These are phyloP conservation scores for Fonsecaea pedrosoi DNA, from an alignment of 2,329 filamentous ascomycete species.

Conservation along the genomic window DNA sequence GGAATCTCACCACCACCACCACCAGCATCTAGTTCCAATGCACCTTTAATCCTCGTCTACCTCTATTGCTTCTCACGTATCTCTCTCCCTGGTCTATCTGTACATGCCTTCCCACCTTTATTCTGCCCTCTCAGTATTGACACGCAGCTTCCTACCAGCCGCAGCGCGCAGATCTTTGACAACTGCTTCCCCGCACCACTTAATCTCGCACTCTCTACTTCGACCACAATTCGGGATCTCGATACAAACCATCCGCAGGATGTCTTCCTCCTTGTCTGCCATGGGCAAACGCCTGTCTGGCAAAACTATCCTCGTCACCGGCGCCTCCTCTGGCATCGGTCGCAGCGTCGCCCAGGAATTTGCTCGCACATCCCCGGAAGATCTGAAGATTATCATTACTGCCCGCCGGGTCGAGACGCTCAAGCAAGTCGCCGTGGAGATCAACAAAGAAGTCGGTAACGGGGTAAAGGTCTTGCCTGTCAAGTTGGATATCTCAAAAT, in stretches of 20 bases:
- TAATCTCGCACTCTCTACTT: slow-evolving; percentile 1
- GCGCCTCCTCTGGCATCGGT: slow-evolving; percentile 92
- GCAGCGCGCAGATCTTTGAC: not conserved
- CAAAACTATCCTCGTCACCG: slow-evolving; percentile 92
- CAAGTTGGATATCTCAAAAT: slow-evolving; percentile 84
- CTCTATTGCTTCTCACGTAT: not conserved
- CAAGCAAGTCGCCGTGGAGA: slow-evolving; percentile 76
- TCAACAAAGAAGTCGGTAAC: slow-evolving; percentile 74
- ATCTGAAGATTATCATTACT: slow-evolving; percentile 83
- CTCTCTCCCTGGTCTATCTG: not conserved
- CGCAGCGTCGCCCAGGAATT: slow-evolving; percentile 80
- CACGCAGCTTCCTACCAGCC: slow-evolving; percentile 14
- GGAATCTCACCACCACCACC: not conserved
- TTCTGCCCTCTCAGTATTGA: not conserved
- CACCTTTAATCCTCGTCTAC: not conserved
- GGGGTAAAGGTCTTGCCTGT: slow-evolving; percentile 83
- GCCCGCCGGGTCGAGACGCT: slow-evolving; percentile 84
- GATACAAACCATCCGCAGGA: slow-evolving; percentile 50
- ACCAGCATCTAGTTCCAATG: not conserved
- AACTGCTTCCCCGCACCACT: slow-evolving; percentile 18
- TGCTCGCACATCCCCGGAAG: slow-evolving; percentile 78
- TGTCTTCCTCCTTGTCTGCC: slow-evolving; percentile 62
- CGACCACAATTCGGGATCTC: slow-evolving; percentile 1
- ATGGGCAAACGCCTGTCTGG: slow-evolving; percentile 83
- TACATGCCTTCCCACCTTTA: slow-evolving; percentile 21